Percentiles rank a stretch among this genome's conserved stretches.
phyloP scores from a whole-genome alignment of 345 rosid genomes.

The Cochlearia excelsa region DNA sequence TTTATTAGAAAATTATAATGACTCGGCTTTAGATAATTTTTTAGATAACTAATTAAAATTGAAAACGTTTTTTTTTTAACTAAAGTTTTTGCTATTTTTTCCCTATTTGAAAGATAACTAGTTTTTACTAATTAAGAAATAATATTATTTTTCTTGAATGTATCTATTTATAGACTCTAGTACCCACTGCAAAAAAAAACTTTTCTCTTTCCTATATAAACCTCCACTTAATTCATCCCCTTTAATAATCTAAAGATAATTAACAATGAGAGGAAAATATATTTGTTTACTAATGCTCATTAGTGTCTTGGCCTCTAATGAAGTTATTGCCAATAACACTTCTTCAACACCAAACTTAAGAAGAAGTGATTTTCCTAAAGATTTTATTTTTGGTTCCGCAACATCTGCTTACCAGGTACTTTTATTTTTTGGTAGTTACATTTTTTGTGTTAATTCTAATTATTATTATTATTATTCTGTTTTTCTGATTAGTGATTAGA shows the following conservation, averaged over 20 bases:
- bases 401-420: conserved; percentile 43
- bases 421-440: background rate
- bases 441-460: background rate
- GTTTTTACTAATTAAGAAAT: background rate
- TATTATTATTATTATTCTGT: background rate
- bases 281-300: conserved; percentile 11
- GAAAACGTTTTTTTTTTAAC: background rate
- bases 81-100: background rate
- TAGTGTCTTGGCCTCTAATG: conserved; percentile 18
- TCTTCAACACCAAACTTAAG: conserved; percentile 12
- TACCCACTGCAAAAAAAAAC: background rate
- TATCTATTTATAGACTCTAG: conserved; percentile 10
- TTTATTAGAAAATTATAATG: background rate
- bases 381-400: conserved; percentile 42
- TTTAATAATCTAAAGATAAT: background rate
- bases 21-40: conserved; percentile 12
- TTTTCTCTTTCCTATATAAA: conserved; percentile 18
- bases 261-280: conserved; percentile 28
- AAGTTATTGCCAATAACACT: conserved; percentile 25
- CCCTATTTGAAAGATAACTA: background rate
- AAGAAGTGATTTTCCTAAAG: conserved; percentile 39
- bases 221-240: background rate
- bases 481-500: background rate
- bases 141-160: background rate
- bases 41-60: background rate